Conservation (phyloP, 805 yeast genomes). For the Candida adriatica region DNA sequence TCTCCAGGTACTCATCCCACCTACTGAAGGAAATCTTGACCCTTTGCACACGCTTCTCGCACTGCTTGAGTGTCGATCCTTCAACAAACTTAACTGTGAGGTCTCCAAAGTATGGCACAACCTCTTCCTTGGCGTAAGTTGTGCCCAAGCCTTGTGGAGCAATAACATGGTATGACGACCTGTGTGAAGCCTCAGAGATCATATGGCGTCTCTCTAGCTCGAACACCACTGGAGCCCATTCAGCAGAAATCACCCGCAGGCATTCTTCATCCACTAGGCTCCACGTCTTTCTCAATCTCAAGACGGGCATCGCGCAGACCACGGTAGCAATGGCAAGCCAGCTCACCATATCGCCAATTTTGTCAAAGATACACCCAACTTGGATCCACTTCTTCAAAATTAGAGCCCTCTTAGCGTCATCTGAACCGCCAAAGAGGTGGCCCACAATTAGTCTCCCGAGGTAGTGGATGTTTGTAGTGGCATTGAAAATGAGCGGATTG, state of each 20-base stretch:
- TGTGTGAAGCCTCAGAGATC: slow-evolving; percentile 46
- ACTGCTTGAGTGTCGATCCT: slow-evolving; percentile 40
- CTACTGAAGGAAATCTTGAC: slow-evolving; percentile 68
- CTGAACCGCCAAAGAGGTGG: slow-evolving; percentile 56
- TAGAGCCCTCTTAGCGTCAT: slow-evolving; percentile 42
- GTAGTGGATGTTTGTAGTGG: slow-evolving; percentile 62
- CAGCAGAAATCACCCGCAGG: slow-evolving; percentile 57
- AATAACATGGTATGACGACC: slow-evolving; percentile 62
- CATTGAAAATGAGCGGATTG: slow-evolving; percentile 76
- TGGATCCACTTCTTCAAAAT: slow-evolving; percentile 78
- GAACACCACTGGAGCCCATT: slow-evolving; percentile 91
- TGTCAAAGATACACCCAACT: slow-evolving; percentile 70
- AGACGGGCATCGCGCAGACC: slow-evolving; percentile 73
- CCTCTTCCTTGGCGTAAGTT: slow-evolving; percentile 65
- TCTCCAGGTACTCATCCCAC: slow-evolving; percentile 69
- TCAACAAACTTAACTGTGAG: slow-evolving; percentile 41
- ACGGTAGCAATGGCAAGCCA: slow-evolving; percentile 89
- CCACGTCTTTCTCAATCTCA: slow-evolving; percentile 76
- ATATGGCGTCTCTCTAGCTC: slow-evolving; percentile 76
- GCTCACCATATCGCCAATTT: slow-evolving; percentile 84
- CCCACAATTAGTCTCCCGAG: slow-evolving; percentile 61
- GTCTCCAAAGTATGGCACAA: slow-evolving; percentile 90
- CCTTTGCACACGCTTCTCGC: slow-evolving; percentile 60
- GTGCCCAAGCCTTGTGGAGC: slow-evolving; percentile 86
- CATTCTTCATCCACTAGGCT: slow-evolving; percentile 52